Evolutionary conservation across 192 early-diverging fungal species (phyloP).

Genomic region (Coemansia sp.): DNA sequence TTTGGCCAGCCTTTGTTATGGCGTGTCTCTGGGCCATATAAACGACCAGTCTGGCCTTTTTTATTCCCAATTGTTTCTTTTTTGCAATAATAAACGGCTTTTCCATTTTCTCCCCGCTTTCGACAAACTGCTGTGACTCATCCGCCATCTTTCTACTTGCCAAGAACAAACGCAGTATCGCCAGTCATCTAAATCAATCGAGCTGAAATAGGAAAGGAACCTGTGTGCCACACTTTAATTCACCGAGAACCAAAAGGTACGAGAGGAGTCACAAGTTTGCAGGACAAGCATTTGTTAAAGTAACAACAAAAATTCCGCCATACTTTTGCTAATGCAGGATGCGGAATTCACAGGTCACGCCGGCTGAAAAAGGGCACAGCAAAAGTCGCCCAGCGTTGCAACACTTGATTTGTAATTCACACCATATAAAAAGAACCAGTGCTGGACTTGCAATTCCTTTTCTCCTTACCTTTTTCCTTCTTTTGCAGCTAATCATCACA

Average conservation of each 20-base stretch:
- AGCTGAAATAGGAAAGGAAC: background rate
- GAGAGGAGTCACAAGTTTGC: background rate
- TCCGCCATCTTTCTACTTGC: background rate
- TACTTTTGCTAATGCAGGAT: background rate
- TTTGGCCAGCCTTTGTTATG: background rate
- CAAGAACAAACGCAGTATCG: background rate
- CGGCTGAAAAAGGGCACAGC: background rate
- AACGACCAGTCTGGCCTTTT: background rate
- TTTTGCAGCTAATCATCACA: background rate
- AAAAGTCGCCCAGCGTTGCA: background rate
- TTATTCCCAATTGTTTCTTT: background rate
- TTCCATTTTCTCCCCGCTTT: background rate
- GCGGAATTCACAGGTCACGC: background rate
- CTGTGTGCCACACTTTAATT: background rate
- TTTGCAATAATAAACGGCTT: background rate
- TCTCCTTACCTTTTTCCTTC: background rate
- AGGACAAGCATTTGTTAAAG: background rate
- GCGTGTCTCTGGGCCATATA: too few relatives aligned
- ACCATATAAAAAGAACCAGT: background rate
- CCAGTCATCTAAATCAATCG: background rate
- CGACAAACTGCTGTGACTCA: background rate
- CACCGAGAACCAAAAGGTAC: background rate
- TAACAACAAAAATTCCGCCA: background rate
- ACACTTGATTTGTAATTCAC: background rate
- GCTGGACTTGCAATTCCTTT: background rate